A percentile compares a stretch with the other conserved stretches of the same genome.
Conservation (phyloP, 2,329 filamentous ascomycete species). For the Pestalotiopsis sp. region DNA sequence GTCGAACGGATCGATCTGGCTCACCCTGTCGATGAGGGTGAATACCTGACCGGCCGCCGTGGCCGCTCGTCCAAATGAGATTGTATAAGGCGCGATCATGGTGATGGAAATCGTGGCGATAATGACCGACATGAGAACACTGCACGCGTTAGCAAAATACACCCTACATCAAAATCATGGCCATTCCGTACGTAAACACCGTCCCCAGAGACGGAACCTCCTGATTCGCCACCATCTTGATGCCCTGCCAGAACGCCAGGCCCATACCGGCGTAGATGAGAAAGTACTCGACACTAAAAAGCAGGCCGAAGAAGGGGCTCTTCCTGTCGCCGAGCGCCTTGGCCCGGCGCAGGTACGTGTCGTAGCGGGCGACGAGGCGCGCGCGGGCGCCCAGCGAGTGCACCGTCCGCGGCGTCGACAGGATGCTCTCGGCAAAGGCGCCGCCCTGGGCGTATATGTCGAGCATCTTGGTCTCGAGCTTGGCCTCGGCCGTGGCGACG, state of each 20-base stretch:
- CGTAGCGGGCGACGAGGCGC: conserved; percentile 41
- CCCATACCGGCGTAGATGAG: conserved; percentile 45
- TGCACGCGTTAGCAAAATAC: conserved; percentile 25
- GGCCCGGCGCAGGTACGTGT: conserved; percentile 38
- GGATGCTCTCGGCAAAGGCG: conserved; percentile 38
- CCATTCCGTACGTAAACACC: conserved; percentile 38
- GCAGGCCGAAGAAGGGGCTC: conserved; percentile 37
- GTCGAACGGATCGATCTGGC: conserved; percentile 1
- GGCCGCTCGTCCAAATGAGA: conserved; percentile 1
- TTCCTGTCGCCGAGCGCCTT: conserved; percentile 40
- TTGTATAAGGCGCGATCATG: conserved; percentile 29
- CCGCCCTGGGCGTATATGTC: conserved; percentile 36
- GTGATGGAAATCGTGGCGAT: conserved; percentile 40
- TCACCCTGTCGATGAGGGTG: conserved; percentile 2
- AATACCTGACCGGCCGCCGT: neutral
- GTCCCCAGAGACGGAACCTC: conserved; percentile 29
- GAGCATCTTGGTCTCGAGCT: conserved; percentile 34
- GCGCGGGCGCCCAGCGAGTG: conserved; percentile 45
- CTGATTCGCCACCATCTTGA: conserved; percentile 32
- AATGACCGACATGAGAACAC: conserved; percentile 40
- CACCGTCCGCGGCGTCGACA: conserved; percentile 41
- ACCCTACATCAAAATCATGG: neutral
- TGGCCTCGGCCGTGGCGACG: conserved; percentile 8
- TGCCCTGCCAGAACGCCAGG: conserved; percentile 48
- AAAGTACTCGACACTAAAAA: conserved; percentile 42